Base-by-base conservation (phyloP, 75 land plant genomes). In the Adiantum capillusveneris region DNA sequence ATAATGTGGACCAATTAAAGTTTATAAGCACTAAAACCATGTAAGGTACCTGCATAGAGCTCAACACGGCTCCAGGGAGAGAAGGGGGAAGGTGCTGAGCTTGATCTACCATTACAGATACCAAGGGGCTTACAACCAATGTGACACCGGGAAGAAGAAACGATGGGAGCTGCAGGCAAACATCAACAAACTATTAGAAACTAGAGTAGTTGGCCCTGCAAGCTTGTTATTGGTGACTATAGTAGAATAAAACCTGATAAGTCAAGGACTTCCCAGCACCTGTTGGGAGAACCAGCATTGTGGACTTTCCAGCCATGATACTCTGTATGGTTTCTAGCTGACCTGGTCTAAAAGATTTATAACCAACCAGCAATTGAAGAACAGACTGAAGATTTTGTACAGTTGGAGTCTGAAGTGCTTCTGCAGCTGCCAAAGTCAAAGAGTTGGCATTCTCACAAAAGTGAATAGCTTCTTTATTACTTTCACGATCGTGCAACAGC, bases 51-150 rank as follows among this genome's bases (percentile, higher is more conserved):
- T 95, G 99, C 53, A 65, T 80, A 57, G 93, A 82, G 51, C 61
- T 81, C 17, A 95, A 66, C 51, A 90, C 60, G 56, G 83, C 85
- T 53, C 96, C 99, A 1, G 70, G 79, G 54, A 95, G 65, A 26
- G 63, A 25, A 14, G 86, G 68, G 29, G 86, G 88, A 56, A 95
- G 80, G 31, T 84, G 78, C 29, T 66, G 77, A 0, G 90, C 71
- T 56, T 95, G 99, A 80, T 95, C 99, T 36, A 79, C 73, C 99
- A 95, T 95, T 66, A 95, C 81, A 12, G 99, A 83, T 25, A 95
- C 70, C 63, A 95, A 75, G 22, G 99, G 99, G 65, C 97, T 80
- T 25, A 95, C 72, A 24, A 95, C 99, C 58, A 95, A 64, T 2
- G 97, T 90, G 19, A 82, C 20, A 39, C 99, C 99, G 26, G 86